Evolutionary conservation across 495 filamentous ascomycete genomes (phyloP).

Genomic region (Aspergillus nidulans): DNA sequence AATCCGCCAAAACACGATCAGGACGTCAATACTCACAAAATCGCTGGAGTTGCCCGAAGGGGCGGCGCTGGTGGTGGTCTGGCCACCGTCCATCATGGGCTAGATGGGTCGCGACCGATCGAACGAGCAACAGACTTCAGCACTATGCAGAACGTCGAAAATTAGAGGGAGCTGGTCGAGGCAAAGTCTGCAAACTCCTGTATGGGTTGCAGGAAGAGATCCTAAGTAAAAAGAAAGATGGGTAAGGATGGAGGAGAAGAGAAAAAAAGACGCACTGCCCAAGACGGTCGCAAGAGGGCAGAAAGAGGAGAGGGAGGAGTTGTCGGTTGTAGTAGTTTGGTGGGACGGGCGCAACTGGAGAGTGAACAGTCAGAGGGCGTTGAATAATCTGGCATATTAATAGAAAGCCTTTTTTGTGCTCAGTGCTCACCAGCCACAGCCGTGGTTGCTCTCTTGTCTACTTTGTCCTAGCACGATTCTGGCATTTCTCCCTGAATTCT

Average conservation of each 20-base stretch:
- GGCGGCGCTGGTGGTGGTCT: conserved; percentile 46
- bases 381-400: conserved; percentile 16
- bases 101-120: conserved; percentile 49
- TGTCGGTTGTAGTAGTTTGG: conserved; percentile 11
- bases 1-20: conserved; percentile 4
- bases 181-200: conserved; percentile 11
- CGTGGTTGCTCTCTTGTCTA: conserved; percentile 4
- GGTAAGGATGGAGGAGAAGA: conserved; percentile 3
- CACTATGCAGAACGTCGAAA: conserved; percentile 19
- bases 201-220: conserved; percentile 5
- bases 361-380: conserved; percentile 6
- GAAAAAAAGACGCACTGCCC: conserved; percentile 4
- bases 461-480: background rate
- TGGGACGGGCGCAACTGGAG: conserved; percentile 12
- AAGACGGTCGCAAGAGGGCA: conserved; percentile 7
- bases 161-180: conserved; percentile 20
- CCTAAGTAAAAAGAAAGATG: conserved; percentile 4
- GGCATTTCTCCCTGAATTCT: background rate
- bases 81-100: conserved; percentile 50
- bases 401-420: conserved; percentile 8
- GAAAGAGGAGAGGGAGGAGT: conserved; percentile 10
- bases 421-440: conserved; percentile 19
- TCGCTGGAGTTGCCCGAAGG: conserved; percentile 70
- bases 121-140: conserved; percentile 36
- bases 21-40: conserved; percentile 55